Evolutionary conservation across 2,329 filamentous ascomycete genomes (phyloP), one percentile per base, ranked within the genome.

Genomic region (Xylariales sp.): DNA sequence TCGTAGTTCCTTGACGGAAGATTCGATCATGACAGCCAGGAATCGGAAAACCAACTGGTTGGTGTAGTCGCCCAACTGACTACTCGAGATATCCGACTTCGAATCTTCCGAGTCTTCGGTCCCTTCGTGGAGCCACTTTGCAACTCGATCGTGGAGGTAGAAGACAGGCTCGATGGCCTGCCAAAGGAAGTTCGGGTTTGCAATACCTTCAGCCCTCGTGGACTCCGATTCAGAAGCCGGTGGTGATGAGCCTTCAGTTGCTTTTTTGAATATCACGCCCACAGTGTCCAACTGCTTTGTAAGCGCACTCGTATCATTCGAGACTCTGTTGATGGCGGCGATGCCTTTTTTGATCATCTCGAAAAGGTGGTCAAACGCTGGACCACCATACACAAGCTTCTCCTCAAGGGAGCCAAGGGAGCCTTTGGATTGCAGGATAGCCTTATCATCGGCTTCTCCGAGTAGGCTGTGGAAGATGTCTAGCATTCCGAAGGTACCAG

Each of bases 401-500:
- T 54, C 40, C 31, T 58, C 54, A 0, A 59, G 51, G 29, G 52
- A 50, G 9, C 54, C 56, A 1, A 59, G 46, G 1, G 53, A 50
- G 11, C 56, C 56, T 34, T 55, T 57, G 7, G 54, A 55, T 18
- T 58, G 53, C 15, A 59, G 33, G 6, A 58, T 50, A 1, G 56
- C 55, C 51, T 57, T 58, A 38, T 60, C 57, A 10, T 59, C 56
- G 6, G 55, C 54, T 31, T 60, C 57, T 1, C 57, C 57, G 1
- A 60, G 50, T 12, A 60, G 40, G 29, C 53, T 56, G 43, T 60
- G 57, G 33, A 60, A 60, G 20, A 60, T 58, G 35, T 60, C 58
- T 8, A 60, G 40, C 56, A 57, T 58, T 39, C 73, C 73, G 50
- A 76, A 75, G 0, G 73, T 77, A 14, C 73, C 73, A 1, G 73